phyloP scores from a whole-genome alignment of 2,329 filamentous ascomycete species.

The Biscogniauxia marginata region DNA sequence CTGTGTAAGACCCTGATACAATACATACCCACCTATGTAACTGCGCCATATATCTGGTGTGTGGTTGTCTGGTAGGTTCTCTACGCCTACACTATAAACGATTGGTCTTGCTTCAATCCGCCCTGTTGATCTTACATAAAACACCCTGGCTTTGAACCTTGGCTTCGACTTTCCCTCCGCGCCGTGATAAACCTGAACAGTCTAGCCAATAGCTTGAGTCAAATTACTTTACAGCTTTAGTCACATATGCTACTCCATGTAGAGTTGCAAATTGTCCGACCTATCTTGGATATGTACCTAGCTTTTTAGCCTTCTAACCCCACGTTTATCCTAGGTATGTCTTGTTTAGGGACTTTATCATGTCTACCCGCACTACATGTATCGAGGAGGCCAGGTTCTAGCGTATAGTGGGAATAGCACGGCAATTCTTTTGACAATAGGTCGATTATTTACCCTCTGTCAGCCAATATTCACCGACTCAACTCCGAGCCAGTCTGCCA shows the following conservation, averaged over 20 bases:
- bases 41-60: not conserved
- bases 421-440: not conserved
- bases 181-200: not conserved
- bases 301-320: not conserved
- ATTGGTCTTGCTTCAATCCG: not conserved
- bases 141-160: not conserved
- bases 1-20: not conserved
- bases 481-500: not conserved
- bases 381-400: not conserved
- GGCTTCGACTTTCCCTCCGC: not conserved
- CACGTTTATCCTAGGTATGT: not conserved
- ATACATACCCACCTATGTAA: too few species aligned
- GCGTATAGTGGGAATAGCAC: not conserved
- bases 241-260: not conserved
- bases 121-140: not conserved
- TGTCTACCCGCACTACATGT: not conserved
- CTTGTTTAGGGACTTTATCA: too few species aligned
- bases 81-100: too few species aligned
- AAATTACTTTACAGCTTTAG: not conserved
- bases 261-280: not conserved
- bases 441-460: not conserved
- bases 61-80: too few species aligned
- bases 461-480: not conserved
- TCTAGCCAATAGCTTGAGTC: not conserved
- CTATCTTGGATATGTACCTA: not conserved